phyloP scores from a whole-genome alignment of 805 yeast genomes.

The Saccharomycopsis fibuligera region DNA sequence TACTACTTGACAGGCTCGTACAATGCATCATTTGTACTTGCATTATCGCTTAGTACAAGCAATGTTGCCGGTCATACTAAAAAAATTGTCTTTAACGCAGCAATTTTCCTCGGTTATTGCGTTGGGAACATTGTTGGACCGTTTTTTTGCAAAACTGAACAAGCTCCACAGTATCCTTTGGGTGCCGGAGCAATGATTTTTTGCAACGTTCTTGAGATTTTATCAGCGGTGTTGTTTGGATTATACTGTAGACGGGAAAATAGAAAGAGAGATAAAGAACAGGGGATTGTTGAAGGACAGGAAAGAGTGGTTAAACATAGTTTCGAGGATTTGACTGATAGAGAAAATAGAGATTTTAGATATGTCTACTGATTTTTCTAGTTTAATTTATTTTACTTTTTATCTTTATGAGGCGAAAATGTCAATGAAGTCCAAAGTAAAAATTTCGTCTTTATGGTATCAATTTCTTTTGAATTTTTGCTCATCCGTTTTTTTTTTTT shows the following conservation, averaged over 20 bases:
- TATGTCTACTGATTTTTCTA: conserved; percentile 35
- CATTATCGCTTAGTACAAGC: conserved; percentile 35
- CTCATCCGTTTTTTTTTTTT: too few species aligned
- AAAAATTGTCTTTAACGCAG: conserved; percentile 43
- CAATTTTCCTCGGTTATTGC: conserved; percentile 56
- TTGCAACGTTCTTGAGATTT: conserved; percentile 7
- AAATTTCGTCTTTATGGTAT: too few species aligned
- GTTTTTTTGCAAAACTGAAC: conserved; percentile 37
- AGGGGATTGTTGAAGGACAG: conserved; percentile 26
- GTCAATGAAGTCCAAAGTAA: too few species aligned
- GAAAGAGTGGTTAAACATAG: conserved; percentile 28
- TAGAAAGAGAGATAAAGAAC: conserved; percentile 37
- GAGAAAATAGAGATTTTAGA: conserved; percentile 51
- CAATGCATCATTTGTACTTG: conserved; percentile 34
- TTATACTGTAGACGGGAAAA: conserved; percentile 41
- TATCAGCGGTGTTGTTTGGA: conserved; percentile 2
- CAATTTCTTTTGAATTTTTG: too few species aligned
- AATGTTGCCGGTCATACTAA: conserved; percentile 57
- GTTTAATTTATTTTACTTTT: not conserved
- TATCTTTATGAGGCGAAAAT: too few species aligned
- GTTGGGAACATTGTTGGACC: conserved; percentile 54
- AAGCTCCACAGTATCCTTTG: conserved; percentile 39
- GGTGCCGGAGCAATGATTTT: conserved; percentile 37
- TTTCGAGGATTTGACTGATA: conserved; percentile 54
- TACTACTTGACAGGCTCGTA: conserved; percentile 28